These are phyloP conservation scores for Euphorbia pulcherrima DNA, from an alignment of 345 rosid genomes.

Conservation along the genomic window DNA sequence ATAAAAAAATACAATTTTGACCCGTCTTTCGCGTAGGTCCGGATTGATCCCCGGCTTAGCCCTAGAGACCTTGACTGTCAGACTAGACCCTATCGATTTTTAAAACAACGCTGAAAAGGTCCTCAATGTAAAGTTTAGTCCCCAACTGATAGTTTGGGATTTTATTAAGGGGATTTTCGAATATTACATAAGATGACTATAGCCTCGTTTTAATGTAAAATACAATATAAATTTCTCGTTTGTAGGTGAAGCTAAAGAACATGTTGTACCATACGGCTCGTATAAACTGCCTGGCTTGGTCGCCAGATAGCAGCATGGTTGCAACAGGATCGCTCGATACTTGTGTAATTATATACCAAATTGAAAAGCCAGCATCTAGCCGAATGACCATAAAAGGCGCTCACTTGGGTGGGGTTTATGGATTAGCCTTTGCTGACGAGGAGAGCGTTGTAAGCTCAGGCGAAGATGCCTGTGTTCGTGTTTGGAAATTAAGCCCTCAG, in stretches of 20 bases:
- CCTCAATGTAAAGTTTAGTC: too few species aligned
- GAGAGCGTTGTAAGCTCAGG: slow-evolving; percentile 70
- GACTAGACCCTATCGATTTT: too few species aligned
- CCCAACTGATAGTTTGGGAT: too few species aligned
- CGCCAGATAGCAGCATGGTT: slow-evolving; percentile 65
- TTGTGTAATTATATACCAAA: slow-evolving; percentile 64
- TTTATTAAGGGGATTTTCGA: neutral
- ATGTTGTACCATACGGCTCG: slow-evolving; percentile 86
- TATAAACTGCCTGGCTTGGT: slow-evolving; percentile 87
- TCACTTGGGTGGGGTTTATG: slow-evolving; percentile 88
- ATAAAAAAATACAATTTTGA: too few species aligned
- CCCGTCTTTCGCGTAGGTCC: too few species aligned
- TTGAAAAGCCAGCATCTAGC: slow-evolving; percentile 67
- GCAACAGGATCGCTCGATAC: slow-evolving; percentile 91
- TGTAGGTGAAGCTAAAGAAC: slow-evolving; percentile 69
- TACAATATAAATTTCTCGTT: slow-evolving; percentile 9
- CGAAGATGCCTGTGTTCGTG: slow-evolving; percentile 86
- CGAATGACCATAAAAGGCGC: slow-evolving; percentile 77
- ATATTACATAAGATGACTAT: neutral
- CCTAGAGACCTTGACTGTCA: too few species aligned
- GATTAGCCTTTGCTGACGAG: slow-evolving; percentile 67
- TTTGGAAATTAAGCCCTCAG: slow-evolving; percentile 43
- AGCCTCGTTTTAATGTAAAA: neutral
- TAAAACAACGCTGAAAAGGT: too few species aligned
- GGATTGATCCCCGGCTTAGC: too few species aligned